Conservation (phyloP, 78 protist species). For the Dictyostelium capitatum region DNA sequence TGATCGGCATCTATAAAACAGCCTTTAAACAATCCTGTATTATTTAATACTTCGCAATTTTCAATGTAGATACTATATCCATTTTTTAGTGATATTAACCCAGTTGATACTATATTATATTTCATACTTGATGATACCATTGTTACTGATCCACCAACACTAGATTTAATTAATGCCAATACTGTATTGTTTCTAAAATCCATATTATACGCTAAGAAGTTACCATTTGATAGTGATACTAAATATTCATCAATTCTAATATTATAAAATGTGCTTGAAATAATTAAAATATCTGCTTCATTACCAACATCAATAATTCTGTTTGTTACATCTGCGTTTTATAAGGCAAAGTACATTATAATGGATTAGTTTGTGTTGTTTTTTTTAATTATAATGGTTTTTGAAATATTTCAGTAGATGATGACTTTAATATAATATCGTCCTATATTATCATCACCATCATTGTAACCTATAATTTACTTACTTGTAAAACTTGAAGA, state of each 20-base stretch:
- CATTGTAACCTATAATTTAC: too few species aligned
- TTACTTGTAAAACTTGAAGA: constrained; percentile 21
- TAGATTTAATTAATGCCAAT: constrained; percentile 10
- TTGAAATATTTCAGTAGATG: too few species aligned
- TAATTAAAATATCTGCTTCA: constrained; percentile 26
- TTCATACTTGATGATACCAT: background rate
- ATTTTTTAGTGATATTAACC: background rate
- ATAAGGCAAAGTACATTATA: too few species aligned
- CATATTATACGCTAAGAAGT: constrained; percentile 12
- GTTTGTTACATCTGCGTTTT: background rate
- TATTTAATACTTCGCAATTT: background rate
- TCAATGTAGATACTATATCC: constrained; percentile 1
- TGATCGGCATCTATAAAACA: constrained; percentile 52
- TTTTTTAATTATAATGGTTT: background rate
- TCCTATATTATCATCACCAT: background rate
- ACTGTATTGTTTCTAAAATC: background rate
- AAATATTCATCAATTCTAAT: background rate
- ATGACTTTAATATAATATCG: too few species aligned
- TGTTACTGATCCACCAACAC: background rate
- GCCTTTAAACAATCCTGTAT: constrained; percentile 28
- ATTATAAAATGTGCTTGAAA: constrained; percentile 15
- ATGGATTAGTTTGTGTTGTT: too few species aligned
- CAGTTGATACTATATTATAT: background rate
- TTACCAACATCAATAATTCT: constrained; percentile 48
- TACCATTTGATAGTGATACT: constrained; percentile 32